Evolutionary conservation across 2,329 filamentous ascomycete species (phyloP).

Genomic region (Fusarium tjaetaba): DNA sequence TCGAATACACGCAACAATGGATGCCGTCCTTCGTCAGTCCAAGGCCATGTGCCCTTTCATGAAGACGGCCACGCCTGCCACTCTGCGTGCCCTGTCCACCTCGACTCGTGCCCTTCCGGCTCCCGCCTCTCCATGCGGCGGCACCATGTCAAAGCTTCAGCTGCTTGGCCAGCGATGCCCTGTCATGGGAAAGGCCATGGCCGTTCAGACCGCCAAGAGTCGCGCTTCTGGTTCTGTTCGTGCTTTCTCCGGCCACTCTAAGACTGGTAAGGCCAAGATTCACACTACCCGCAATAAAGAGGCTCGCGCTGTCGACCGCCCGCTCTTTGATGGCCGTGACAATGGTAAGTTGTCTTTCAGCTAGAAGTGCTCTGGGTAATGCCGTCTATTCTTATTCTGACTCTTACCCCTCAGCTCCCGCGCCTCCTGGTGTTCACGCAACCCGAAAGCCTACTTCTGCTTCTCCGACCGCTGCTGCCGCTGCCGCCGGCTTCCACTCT

Average conservation of each 20-base stretch:
- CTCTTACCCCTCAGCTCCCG: conserved; percentile 22
- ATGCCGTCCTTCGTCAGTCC: conserved; percentile 93
- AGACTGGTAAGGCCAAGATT: conserved; percentile 74
- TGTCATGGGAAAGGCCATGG: conserved; percentile 97
- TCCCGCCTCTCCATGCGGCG: conserved; percentile 75
- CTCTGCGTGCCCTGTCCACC: conserved; percentile 87
- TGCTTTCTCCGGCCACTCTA: conserved; percentile 60
- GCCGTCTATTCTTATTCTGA: conserved; percentile 16
- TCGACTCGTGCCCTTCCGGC: conserved; percentile 60
- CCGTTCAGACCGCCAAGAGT: conserved; percentile 77
- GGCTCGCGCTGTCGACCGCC: conserved; percentile 77
- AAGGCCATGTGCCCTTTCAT: conserved; percentile 98
- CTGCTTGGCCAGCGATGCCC: conserved; percentile 94
- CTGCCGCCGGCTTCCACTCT: conserved; percentile 42
- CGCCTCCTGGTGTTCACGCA: conserved; percentile 38
- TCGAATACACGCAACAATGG: conserved; percentile 68
- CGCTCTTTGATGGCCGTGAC: conserved; percentile 59
- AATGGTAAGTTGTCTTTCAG: conserved; percentile 56
- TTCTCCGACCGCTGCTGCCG: conserved; percentile 36
- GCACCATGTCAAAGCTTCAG: conserved; percentile 97
- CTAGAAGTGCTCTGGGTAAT: neutral
- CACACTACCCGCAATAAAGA: conserved; percentile 84
- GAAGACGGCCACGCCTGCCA: conserved; percentile 91
- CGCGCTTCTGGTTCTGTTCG: conserved; percentile 61
- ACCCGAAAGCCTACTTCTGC: conserved; percentile 39